Evolutionary conservation across 177 flowering plant species (phyloP), one percentile per base, ranked within the genome.

Genomic region (Vitis hybrid): DNA sequence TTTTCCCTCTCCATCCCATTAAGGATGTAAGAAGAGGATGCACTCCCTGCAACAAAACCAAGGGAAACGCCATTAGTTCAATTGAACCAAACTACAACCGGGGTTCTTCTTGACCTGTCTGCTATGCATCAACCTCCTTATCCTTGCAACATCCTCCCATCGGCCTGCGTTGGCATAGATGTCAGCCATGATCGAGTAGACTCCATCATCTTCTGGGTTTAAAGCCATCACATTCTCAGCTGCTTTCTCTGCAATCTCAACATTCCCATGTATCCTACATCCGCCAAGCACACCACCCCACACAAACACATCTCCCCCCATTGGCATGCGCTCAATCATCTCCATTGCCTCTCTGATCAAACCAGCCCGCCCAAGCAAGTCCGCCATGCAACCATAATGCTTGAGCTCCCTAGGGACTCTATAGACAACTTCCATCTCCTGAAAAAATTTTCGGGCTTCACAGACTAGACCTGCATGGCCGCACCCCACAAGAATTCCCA

Each of bases 271-370:
- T 35, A 82, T 80, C 58, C 87, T 76, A 69, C 98, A 91, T 9
- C 94, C 98, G 61, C 90, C 91, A 17, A 93, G 88, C 85, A 91
- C 77, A 14, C 91, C 89, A 59, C 93, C 91, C 98, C 97, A 93
- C 15, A 84, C 89, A 71, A 72, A 86, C 59, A 88, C 79, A 76
- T 91, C 93, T 17, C 87, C 91, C 8, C 61, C 67, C 79, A 72
- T 80, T 8, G 93, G 91, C 96, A 90, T 84, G 7, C 50, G 60
- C 50, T 82, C 77, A 73, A 93, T 87, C 94, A 93, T 80, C 61
- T 81, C 76, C 63, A 75, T 20, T 2, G 89, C 88, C 73, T 90
- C 97, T 15, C 71, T 53, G 3, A 88, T 81, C 79, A 90, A 77
- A n/a, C 98, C 98, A 18, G 92, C 89, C 58, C 94, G 82, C 1